Evolutionary conservation across 352 stramenopile species (phyloP), one percentile per base, ranked within the genome.

Genomic region (Halophytophthora batemanensis): DNA sequence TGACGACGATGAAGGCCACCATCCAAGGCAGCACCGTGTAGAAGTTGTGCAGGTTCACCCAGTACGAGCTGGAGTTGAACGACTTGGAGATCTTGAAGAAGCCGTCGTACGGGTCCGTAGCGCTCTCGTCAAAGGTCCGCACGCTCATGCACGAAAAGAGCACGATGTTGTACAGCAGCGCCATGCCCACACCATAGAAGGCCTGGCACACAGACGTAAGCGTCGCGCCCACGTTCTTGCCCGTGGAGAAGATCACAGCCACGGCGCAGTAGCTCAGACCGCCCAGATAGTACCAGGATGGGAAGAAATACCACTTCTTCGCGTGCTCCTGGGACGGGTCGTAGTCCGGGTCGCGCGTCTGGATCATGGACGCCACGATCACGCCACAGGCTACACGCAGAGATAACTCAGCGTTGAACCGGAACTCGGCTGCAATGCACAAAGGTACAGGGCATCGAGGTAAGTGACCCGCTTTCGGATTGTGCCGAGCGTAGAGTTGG

Each of bases 251-350:
- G 39, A 91, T 87, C 12, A 87, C 77, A 25, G 78, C 77, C 17
- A 86, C 71, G 11, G 78, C 81, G 37, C 80, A 86, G 59, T 92
- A 92, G 52, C 71, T 87, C 6, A 90, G 53, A 53, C 74, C 74
- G 13, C 74, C 74, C 7, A 86, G 59, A 29, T 80, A 86, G 61
- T 50, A 86, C 74, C 34, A 72, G 50, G 76, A 50, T 0, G 81
- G 81, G 29, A 91, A 92, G 21, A 92, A 59, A 13, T 72, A 61
- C 81, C 81, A 92, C 44, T 86, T 81, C 53, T 90, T 88, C 40
- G 63, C 61, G 37, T 84, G 50, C 14, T 69, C 51, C 31, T 57
- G 56, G 25, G 55, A 58, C 3, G 73, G 52, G 18, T 82, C 56
- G 52, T 86, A 82, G 29, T 72, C 42, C 13, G 58, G 54, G 45